Conservation (phyloP, 805 yeast genomes). For the Clavispora carvajalis region DNA sequence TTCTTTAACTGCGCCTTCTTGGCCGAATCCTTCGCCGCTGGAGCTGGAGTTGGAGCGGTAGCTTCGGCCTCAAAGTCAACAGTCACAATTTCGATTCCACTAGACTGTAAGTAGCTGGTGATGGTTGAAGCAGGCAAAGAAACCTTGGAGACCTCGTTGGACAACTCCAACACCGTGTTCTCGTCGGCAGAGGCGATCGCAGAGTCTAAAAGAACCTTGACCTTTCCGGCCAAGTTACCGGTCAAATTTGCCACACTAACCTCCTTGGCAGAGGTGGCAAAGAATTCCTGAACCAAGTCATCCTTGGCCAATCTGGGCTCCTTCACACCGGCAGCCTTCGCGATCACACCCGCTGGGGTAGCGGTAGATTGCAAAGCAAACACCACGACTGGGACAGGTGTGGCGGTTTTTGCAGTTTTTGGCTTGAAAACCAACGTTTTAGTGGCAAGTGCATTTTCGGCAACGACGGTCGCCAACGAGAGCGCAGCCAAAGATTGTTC, state of each 20-base stretch:
- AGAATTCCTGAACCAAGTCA: slow-evolving; percentile 65
- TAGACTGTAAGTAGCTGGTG: slow-evolving; percentile 40
- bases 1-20: slow-evolving; percentile 28
- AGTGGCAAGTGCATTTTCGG: slow-evolving; percentile 49
- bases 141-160: slow-evolving; percentile 51
- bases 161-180: slow-evolving; percentile 37
- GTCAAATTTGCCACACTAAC: slow-evolving; percentile 53
- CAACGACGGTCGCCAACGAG: slow-evolving; percentile 51
- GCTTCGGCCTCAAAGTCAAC: slow-evolving; percentile 52
- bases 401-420: slow-evolving; percentile 77
- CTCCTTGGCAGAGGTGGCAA: slow-evolving; percentile 53
- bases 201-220: slow-evolving; percentile 58
- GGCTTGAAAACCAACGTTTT: slow-evolving; percentile 87
- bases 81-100: slow-evolving; percentile 45
- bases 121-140: slow-evolving; percentile 44
- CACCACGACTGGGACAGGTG: slow-evolving; percentile 75
- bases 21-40: slow-evolving; percentile 13
- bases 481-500: slow-evolving; percentile 64
- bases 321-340: slow-evolving; percentile 63
- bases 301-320: slow-evolving; percentile 87
- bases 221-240: slow-evolving; percentile 43
- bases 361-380: slow-evolving; percentile 67
- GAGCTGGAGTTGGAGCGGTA: slow-evolving; percentile 29
- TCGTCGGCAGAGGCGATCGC: slow-evolving; percentile 38
- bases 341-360: slow-evolving; percentile 63